Base-by-base conservation (phyloP, 257 asterid genomes). In the Anisodus acutangulus region DNA sequence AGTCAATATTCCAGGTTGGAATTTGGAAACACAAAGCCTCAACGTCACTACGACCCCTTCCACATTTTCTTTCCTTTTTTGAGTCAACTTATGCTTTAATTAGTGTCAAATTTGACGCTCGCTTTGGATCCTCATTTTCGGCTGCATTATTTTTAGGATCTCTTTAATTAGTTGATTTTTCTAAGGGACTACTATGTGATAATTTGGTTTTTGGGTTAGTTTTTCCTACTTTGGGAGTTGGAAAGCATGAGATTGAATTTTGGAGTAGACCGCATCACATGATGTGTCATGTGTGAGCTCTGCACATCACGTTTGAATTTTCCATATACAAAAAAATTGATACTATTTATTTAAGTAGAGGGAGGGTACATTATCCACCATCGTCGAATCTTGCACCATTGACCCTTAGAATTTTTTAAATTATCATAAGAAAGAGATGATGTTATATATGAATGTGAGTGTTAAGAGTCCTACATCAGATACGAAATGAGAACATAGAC, bases 1-100 rank as follows among this genome's bases (percentile, higher is more conserved):
- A 72, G 35, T 72, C 80, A 47, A 72, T 4, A 47, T 72, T 72
- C 59, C 59, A 10, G 79, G n/a, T 71, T 71, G 39, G 60, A 13
- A 55, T 12, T 4, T 55, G 60, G 80, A 71, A 72, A 5, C 10
- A 8, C 59, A 72, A n/a, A 0, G n/a, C 80, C 45, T 17, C n/a
- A 45, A 72, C 19, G 0, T 45, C 35, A 2, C 6, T 22, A 62
- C 68, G 37, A 19, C 37, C 35, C 39, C 9, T 9, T 22, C 22
- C 69, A 15, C 62, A 63, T 22, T 63, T 63, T 9, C 6, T 3
- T 22, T 62, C 39, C 3, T 62, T 62, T 62, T 6, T 22, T 22
- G 69, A 6, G 16, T 63, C 41, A 22, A 22, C 16, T 9, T 63
- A 26, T 9, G 39, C 12, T 3, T 22, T 63, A 62, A 22, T 22